Evolutionary conservation across 495 filamentous ascomycete species (phyloP).

Genomic region (Poronia punctata): DNA sequence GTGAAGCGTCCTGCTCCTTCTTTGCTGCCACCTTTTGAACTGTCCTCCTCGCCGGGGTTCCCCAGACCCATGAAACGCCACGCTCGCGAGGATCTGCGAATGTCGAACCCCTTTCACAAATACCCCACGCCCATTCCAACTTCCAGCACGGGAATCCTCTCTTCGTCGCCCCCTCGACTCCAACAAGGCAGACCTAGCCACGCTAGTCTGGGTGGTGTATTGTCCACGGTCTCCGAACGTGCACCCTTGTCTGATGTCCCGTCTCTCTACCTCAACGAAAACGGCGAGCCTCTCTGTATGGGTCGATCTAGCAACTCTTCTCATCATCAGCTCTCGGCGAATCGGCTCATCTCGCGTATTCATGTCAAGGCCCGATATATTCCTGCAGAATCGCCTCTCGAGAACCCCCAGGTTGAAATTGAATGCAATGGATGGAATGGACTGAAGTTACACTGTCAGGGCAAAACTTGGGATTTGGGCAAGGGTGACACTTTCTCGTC

Average conservation of each 20-base stretch:
- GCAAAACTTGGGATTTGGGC: conserved; percentile 72
- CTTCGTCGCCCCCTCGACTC: conserved; percentile 71
- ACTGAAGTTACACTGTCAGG: conserved; percentile 85
- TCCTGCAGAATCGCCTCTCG: conserved; percentile 51
- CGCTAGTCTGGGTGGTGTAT: conserved; percentile 41
- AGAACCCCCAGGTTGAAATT: conserved; percentile 69
- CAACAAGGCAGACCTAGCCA: conserved; percentile 48
- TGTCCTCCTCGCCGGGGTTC: conserved; percentile 78
- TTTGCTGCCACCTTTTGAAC: conserved; percentile 89
- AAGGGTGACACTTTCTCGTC: conserved; percentile 89
- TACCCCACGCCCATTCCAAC: conserved; percentile 92
- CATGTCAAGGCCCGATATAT: conserved; percentile 87
- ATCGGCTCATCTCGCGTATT: conserved; percentile 83
- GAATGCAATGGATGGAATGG: conserved; percentile 95
- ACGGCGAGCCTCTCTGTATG: conserved; percentile 77
- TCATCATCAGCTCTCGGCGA: conserved; percentile 83
- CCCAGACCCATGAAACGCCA: conserved; percentile 67
- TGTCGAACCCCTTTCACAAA: conserved; percentile 40
- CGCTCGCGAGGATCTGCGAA: conserved; percentile 46
- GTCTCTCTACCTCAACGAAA: conserved; percentile 69
- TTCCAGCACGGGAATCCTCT: conserved; percentile 85
- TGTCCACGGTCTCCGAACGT: conserved; percentile 73
- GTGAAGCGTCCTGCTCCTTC: conserved; percentile 73
- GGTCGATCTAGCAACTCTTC: conserved; percentile 89
- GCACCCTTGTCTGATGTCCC: conserved; percentile 76